Evolutionary conservation across 352 stramenopile species (phyloP).

Genomic region (Globisporangium orthogonon): DNA sequence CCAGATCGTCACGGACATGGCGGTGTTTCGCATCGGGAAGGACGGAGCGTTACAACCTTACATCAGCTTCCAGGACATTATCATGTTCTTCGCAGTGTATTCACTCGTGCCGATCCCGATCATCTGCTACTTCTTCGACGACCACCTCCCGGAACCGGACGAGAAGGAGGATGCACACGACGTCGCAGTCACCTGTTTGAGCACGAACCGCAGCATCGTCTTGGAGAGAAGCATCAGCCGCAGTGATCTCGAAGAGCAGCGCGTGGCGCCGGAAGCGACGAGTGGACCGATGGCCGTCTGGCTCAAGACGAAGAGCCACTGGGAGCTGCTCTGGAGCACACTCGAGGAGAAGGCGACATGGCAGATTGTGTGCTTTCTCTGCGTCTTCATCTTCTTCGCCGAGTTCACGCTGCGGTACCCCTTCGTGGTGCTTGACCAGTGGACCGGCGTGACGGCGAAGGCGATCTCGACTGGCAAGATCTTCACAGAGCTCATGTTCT

Average conservation of each 20-base stretch:
- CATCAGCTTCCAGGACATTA: constrained; percentile 21
- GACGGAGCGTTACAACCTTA: constrained; percentile 7
- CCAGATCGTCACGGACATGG: constrained; percentile 24
- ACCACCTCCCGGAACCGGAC: constrained; percentile 16
- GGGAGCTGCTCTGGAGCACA: constrained; percentile 23
- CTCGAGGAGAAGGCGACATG: constrained; percentile 33
- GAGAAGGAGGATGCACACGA: background rate
- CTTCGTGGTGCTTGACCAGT: constrained; percentile 28
- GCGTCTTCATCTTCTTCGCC: constrained; percentile 40
- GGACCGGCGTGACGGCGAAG: constrained; percentile 31
- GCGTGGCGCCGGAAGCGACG: background rate
- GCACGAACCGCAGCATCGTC: constrained; percentile 7
- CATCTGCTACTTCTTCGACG: constrained; percentile 28
- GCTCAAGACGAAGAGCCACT: constrained; percentile 17
- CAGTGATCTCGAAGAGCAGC: constrained; percentile 14
- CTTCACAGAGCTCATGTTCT: constrained; percentile 26
- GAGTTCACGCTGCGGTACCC: constrained; percentile 45
- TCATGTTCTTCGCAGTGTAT: constrained; percentile 30
- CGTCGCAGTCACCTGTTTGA: constrained; percentile 6
- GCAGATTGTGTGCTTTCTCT: constrained; percentile 30
- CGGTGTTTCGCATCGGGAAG: constrained; percentile 21
- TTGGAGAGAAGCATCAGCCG: constrained; percentile 10
- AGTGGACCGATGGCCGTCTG: background rate
- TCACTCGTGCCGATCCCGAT: constrained; percentile 32
- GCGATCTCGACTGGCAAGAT: constrained; percentile 22